Base-by-base conservation (phyloP, 1,284 basidiomycete genomes). In the Cryptococcus hybrid region DNA sequence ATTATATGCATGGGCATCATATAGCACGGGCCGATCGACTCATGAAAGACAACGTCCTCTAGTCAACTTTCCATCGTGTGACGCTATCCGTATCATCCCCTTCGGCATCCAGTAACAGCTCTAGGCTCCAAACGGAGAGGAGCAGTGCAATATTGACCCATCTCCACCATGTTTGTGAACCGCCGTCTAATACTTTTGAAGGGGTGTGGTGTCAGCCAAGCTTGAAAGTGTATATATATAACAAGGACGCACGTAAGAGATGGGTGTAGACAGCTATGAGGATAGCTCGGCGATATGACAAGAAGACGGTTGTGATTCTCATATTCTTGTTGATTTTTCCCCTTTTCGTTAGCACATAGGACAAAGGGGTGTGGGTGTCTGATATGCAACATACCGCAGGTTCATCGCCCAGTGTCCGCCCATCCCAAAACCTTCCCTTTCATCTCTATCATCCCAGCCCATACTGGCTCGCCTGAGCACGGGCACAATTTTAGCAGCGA, bases 401-500 rank as follows among this genome's bases (percentile, higher is more conserved):
- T 54, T 78, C 76, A 56, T 77, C 68, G 9, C 67, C 67, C 24
- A 79, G 61, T 50, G 67, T 69, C 56, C 66, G 58, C 1, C 75
- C 76, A 59, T 77, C 74, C 73, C 74, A 77, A 63, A 77, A 18
- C 65, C 68, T 24, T 55, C 54, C 52, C 57, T 59, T 36, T 4
- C 50, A 53, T 64, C 56, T 40, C 60, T 63, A 54, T 74, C 73
- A 46, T 75, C 74, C 72, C 73, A 79, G 1, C 76, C 76, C 30
- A 69, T 64, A 39, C 71, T 69, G 7, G 62, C 57, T 79, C 85
- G 54, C 81, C 86, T 51, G 85, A 91, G 76, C 81, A 82, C 67
- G 85, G 86, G 80, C 82, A 86, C 75, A 64, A 95, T 90, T 47
- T 86, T 84, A 7, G 90, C 90, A 2, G 91, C 91, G 54, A 89